Evolutionary conservation across 1,139 yeast genomes (phyloP), one percentile per base, ranked within the genome.

Genomic region (Tardiomyces blankii): DNA sequence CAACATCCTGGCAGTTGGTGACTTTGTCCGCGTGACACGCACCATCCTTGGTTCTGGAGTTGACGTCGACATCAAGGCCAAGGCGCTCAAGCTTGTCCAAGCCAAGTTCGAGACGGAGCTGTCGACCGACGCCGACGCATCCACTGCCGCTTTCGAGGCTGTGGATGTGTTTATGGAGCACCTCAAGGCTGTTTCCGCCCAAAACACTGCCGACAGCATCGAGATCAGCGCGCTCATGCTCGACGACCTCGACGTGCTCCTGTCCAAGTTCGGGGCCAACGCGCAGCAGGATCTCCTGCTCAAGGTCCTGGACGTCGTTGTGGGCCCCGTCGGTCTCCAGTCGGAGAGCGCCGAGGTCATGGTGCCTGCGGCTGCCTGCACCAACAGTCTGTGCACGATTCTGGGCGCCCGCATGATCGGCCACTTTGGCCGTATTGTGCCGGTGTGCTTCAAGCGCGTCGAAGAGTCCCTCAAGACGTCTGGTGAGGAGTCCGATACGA

Each of bases 321-420:
- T 82, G 12, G 69, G 78, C 7, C 68, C 68, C 1, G 64, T 72
- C 46, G 83, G 86, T 21, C 65, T 82, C 41, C 66, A 74, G 52
- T 73, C 70, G 49, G 63, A 63, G 4, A 69, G 71, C 43, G 63
- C 64, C 35, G 93, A 84, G 56, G 67, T 84, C n/a, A 71, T 81
- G 39, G 76, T 91, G 42, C 77, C 95, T 1, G 77, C 96, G 1
- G 71, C 88, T 48, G 77, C 82, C 56, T 80, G 83, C 48, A 75
- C 86, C 50, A 78, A 86, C 46, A 79, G 81, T 51, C 67, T 86
- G 48, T 75, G 86, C 46, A 77, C 80, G 46, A 74, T 78, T 16
- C 66, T 89, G 44, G 98, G 98, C 42, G 91, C 94, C 25, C 84
- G 87, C 58, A 74, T 82, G 49, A 82, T 91, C 62, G 93, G 95